Conservation (phyloP, 768 basidiomycete species). For the Mycena maculata region DNA sequence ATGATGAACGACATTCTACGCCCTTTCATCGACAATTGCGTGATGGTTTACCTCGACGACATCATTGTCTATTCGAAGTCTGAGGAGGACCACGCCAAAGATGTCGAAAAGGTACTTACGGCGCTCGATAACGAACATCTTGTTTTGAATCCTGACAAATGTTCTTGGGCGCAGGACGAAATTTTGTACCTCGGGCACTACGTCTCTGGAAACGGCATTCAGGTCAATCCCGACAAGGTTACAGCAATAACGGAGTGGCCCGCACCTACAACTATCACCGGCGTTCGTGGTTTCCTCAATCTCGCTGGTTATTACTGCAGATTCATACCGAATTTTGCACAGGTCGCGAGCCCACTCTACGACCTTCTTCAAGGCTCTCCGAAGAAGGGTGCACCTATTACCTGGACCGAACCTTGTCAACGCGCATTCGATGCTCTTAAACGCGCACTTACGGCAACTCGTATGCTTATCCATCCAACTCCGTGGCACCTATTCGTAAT, state of each 20-base stretch:
- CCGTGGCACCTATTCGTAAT: no score
- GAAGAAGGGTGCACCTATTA: slow-evolving; percentile 14
- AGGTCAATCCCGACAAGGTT: slow-evolving; percentile 9
- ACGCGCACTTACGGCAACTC: no score
- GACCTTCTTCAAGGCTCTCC: slow-evolving; percentile 7
- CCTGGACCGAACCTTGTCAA: no score
- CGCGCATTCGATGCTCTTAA: no score
- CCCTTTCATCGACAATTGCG: no score
- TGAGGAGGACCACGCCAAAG: slow-evolving; percentile 13
- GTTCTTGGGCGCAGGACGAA: no score
- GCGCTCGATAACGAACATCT: no score
- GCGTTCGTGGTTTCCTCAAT: slow-evolving; percentile 6
- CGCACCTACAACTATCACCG: slow-evolving; percentile 8
- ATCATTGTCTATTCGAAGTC: slow-evolving; percentile 40
- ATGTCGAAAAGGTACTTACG: slow-evolving; percentile 14
- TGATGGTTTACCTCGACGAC: slow-evolving; percentile 42
- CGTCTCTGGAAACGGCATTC: slow-evolving; percentile 4
- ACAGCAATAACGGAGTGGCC: background rate
- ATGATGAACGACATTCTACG: no score
- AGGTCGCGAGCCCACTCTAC: slow-evolving; percentile 6
- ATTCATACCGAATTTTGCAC: slow-evolving; percentile 4
- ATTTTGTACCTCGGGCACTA: slow-evolving; percentile 4
- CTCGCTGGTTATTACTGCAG: slow-evolving; percentile 12
- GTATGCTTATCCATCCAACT: no score
- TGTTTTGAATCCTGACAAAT: no score